A percentile compares a stretch with the other conserved stretches of the same genome.
phyloP scores from a whole-genome alignment of 805 yeast species.

The Metschnikowia aberdeeniae region DNA sequence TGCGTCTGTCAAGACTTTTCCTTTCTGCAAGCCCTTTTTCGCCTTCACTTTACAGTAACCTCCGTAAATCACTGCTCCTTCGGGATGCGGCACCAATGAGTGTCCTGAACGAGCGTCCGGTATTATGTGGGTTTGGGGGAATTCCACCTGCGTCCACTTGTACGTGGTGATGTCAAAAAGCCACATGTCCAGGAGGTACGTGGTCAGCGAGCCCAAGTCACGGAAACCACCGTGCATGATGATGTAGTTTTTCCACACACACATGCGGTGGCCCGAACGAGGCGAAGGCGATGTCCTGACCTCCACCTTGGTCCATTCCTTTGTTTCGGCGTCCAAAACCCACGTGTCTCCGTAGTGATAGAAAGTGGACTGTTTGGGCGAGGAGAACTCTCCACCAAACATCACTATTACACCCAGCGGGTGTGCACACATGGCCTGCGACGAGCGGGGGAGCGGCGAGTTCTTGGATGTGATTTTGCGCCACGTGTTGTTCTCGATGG shows the following conservation, averaged over 20 bases:
- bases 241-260: slow-evolving; percentile 87
- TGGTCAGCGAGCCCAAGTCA: slow-evolving; percentile 79
- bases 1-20: slow-evolving; percentile 79
- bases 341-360: slow-evolving; percentile 97
- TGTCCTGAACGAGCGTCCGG: slow-evolving; percentile 97
- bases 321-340: slow-evolving; percentile 78
- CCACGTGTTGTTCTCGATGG: slow-evolving; percentile 80
- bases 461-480: slow-evolving; percentile 73
- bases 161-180: slow-evolving; percentile 83
- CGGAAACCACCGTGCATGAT: slow-evolving; percentile 89
- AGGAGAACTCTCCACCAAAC: slow-evolving; percentile 96
- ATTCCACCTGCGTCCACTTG: slow-evolving; percentile 87
- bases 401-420: slow-evolving; percentile 81
- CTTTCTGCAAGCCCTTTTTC: slow-evolving; percentile 81
- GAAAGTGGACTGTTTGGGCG: slow-evolving; percentile 92
- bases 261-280: slow-evolving; percentile 88
- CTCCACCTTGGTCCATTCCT: slow-evolving; percentile 90
- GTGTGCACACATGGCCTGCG: slow-evolving; percentile 91
- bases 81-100: slow-evolving; percentile 71
- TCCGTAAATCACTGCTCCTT: slow-evolving; percentile 85
- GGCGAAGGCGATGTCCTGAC: slow-evolving; percentile 72
- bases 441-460: slow-evolving; percentile 87
- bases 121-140: slow-evolving; percentile 70
- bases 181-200: slow-evolving; percentile 87
- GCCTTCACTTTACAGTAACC: slow-evolving; percentile 94